These are phyloP conservation scores for Morella rubra DNA, from an alignment of 306 rosid genomes.

Conservation along the genomic window DNA sequence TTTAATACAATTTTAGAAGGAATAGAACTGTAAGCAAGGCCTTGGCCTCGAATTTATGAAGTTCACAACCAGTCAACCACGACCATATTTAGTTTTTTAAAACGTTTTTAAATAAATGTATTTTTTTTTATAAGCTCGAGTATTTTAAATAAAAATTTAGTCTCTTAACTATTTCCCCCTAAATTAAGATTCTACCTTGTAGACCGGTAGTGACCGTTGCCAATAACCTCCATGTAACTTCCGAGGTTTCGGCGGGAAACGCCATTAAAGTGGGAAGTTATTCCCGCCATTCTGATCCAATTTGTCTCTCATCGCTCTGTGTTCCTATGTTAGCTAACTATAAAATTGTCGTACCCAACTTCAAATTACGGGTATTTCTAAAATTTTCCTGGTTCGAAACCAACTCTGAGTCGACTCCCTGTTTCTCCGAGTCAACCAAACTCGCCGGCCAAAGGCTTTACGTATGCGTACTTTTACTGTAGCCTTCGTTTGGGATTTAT, in stretches of 20 bases:
- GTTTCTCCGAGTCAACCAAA: background rate
- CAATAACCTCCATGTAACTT: background rate
- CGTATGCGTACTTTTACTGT: background rate
- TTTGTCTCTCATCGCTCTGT: background rate
- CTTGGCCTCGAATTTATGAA: too few relatives aligned
- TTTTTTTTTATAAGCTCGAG: too few relatives aligned
- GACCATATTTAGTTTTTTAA: too few relatives aligned
- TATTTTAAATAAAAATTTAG: too few relatives aligned
- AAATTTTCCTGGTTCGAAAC: too few relatives aligned
- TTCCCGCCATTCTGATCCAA: slow-evolving; percentile 48
- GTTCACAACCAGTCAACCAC: too few relatives aligned
- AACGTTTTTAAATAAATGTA: too few relatives aligned
- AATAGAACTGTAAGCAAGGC: too few relatives aligned
- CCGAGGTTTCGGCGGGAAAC: slow-evolving; percentile 28
- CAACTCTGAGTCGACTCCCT: background rate
- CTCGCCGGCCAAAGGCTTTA: background rate
- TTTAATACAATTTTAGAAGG: too few relatives aligned
- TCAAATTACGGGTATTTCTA: background rate
- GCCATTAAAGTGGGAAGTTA: slow-evolving; percentile 9
- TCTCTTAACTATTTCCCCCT: too few relatives aligned
- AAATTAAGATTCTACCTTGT: too few relatives aligned
- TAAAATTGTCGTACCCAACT: background rate
- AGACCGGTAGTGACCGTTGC: slow-evolving; percentile 12
- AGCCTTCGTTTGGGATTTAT: too few relatives aligned
- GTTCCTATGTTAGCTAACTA: background rate